Percentiles rank a stretch among this genome's conserved stretches.
Evolutionary conservation across 305 asterid genomes (phyloP).

Genomic region (Petunia hybrid): DNA sequence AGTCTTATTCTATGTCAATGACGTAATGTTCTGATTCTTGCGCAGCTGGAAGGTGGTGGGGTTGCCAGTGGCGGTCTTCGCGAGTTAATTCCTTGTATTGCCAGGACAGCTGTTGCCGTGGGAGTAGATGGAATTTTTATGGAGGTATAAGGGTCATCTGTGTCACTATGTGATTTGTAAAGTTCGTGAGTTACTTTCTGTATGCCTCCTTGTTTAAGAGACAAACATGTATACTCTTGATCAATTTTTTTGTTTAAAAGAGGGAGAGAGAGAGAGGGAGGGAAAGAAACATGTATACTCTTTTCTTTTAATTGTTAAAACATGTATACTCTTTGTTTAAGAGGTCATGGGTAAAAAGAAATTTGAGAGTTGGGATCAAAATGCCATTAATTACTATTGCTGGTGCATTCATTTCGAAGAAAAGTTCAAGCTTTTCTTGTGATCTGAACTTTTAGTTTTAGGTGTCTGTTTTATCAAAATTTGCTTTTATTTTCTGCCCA

Average conservation of each 20-base stretch:
- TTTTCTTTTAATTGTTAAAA: neutral
- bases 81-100: conserved; percentile 95
- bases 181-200: neutral
- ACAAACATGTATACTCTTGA: neutral
- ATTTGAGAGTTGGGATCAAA: neutral
- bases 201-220: conserved; percentile 26
- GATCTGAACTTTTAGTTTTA: neutral
- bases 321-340: neutral
- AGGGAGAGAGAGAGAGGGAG: too few relatives aligned
- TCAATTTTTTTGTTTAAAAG: too few relatives aligned
- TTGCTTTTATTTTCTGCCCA: neutral
- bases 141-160: conserved; percentile 57
- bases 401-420: conserved; percentile 13
- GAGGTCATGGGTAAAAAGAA: neutral
- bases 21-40: conserved; percentile 30
- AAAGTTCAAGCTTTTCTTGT: neutral
- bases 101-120: conserved; percentile 96
- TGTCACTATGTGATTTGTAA: conserved; percentile 9
- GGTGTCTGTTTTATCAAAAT: neutral
- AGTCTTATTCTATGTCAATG: neutral
- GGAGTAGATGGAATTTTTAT: conserved; percentile 95
- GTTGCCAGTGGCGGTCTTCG: conserved; percentile 99
- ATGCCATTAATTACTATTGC: neutral
- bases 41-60: conserved; percentile 96
- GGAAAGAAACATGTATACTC: too few relatives aligned